Conservation (phyloP, 2,329 filamentous ascomycete species). For the Arthrobotrys musiformis region DNA sequence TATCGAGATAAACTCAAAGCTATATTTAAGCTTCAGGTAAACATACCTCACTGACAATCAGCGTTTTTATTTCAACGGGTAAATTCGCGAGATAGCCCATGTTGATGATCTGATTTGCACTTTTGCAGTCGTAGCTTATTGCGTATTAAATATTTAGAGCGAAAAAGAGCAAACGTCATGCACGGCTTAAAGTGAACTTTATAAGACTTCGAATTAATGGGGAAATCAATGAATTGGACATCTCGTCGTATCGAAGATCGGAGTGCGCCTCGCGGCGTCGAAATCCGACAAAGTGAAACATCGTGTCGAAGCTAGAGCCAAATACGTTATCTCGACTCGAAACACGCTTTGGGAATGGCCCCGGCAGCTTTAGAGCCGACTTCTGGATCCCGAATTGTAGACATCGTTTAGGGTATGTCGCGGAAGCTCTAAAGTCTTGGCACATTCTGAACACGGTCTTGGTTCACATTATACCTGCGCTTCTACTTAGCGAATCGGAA, state of each 20-base stretch:
- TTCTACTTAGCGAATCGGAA: neutral
- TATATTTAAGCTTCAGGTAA: too few relatives aligned
- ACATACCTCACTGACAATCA: conserved; percentile 11
- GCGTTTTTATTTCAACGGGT: conserved; percentile 25
- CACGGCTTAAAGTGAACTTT: too few relatives aligned
- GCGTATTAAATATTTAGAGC: neutral
- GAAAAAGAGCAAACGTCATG: too few relatives aligned
- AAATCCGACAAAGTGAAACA: neutral
- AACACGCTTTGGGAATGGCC: neutral
- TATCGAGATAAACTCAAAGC: too few relatives aligned
- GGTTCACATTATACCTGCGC: neutral
- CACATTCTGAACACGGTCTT: neutral
- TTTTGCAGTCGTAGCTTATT: neutral
- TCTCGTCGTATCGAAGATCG: neutral
- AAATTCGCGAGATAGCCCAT: conserved; percentile 13
- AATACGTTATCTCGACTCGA: neutral
- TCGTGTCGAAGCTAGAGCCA: neutral
- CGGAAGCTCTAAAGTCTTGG: neutral
- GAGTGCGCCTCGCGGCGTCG: neutral
- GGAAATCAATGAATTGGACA: too few relatives aligned
- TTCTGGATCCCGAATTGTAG: neutral
- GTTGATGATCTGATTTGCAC: neutral
- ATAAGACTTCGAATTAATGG: too few relatives aligned
- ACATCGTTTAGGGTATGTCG: neutral
- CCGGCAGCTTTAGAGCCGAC: neutral